Base-by-base conservation (phyloP, 1,284 basidiomycete species). In the Trichosporon asahii region DNA sequence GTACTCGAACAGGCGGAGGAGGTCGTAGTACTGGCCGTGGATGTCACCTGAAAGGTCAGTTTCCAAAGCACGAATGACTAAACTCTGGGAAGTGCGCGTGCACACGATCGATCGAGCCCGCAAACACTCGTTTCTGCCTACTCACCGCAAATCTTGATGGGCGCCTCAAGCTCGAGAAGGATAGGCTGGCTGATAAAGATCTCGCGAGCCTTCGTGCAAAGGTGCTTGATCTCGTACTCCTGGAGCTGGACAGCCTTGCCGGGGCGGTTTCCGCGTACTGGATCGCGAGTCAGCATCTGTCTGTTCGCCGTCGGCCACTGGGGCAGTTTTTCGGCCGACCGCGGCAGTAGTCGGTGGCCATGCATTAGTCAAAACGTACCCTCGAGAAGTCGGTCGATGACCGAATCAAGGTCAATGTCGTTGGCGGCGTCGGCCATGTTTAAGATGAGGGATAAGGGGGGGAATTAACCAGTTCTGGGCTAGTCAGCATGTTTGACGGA, bases 401-500 rank as follows among this genome's bases (percentile, higher is more conserved):
- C 93, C 84, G 94, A 95, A 87, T 98, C 95, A 76, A 98, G 89
- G 88, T 97, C 95, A 85, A 97, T 95, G 84, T 96, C 94, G 44
- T 78, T 82, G 33, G 80, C 76, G 70, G 78, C 77, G 75, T 86
- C 85, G 71, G 85, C 85, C 85, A 86, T 86, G 66, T 35, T 80
- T 80, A 70, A 33, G 23, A 49, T 40, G 14, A 46, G 44, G 31
- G 66, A 29, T 14, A n/a, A 53, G 25, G 64, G 23, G 61, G 64
- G 53, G 27, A 33, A 33, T 61, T n/a, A 23, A 61, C 57, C 29
- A 31, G 64, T 46, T 64, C 40, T 63, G 65, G 55, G 64, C 21
- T 33, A 60, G 53, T 33, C 25, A 60, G 53, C 37, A 55, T 21
- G 9, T 1, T 14, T 55, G 29, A 40, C 31, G 18, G 23, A 35